Conservation (phyloP, 148 eudicot genomes). For the Euryodendron excelsum region DNA sequence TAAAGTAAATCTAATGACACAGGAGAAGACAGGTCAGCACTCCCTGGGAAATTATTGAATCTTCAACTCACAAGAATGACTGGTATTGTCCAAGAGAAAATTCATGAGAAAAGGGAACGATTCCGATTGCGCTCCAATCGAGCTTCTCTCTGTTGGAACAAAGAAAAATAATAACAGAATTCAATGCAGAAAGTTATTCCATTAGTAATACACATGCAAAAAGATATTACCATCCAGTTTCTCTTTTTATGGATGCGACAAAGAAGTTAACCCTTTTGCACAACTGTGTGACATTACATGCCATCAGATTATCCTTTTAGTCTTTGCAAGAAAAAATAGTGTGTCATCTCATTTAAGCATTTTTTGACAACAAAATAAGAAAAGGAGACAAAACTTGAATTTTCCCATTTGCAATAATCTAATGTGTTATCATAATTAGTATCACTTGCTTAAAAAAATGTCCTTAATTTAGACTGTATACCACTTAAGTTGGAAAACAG, state of each 20-base stretch:
- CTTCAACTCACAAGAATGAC: slow-evolving; percentile 1
- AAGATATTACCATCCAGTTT: neutral
- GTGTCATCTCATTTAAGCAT: neutral
- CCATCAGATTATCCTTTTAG: neutral
- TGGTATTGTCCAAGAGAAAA: slow-evolving; percentile 11
- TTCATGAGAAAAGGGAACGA: slow-evolving; percentile 68
- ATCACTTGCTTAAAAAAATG: neutral
- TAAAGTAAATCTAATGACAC: neutral
- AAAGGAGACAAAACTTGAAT: neutral
- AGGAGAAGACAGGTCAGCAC: neutral
- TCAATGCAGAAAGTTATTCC: neutral
- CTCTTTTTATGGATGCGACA: neutral
- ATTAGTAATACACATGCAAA: neutral
- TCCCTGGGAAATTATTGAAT: neutral
- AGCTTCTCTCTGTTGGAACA: slow-evolving; percentile 69
- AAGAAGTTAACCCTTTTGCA: neutral
- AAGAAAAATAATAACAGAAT: neutral
- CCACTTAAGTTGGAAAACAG: neutral
- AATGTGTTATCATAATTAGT: neutral
- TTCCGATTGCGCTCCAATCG: slow-evolving; percentile 69
- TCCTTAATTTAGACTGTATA: neutral
- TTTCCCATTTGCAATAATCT: neutral
- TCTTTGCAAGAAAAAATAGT: neutral
- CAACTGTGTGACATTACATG: neutral
- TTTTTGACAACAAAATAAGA: neutral